Percentiles rank a stretch among this genome's conserved stretches.
These are phyloP conservation scores for Phytophthora tubulina DNA, from an alignment of 352 stramenopile species.

Conservation along the genomic window DNA sequence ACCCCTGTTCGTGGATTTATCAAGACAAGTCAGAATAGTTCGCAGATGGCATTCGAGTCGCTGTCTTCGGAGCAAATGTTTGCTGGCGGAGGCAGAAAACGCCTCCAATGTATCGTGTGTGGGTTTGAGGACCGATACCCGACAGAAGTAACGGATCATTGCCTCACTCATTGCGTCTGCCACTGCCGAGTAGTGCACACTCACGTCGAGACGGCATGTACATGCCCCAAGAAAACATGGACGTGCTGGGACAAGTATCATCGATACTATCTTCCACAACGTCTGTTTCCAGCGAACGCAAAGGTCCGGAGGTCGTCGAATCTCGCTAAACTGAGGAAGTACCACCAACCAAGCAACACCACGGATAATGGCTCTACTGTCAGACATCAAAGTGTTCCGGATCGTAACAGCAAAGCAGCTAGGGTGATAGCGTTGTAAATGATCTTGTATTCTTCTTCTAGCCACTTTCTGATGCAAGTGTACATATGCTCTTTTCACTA, in stretches of 20 bases:
- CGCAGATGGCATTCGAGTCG: background rate
- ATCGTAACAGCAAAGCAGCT: background rate
- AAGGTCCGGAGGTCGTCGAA: background rate
- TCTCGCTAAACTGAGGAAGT: background rate
- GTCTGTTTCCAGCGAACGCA: background rate
- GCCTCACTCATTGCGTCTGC: background rate
- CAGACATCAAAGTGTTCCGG: background rate
- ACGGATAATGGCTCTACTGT: background rate
- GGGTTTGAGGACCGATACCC: background rate
- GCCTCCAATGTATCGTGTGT: background rate
- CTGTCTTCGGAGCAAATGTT: background rate
- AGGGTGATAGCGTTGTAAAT: background rate
- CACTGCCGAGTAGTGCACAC: slow-evolving; percentile 2
- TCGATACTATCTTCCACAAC: background rate
- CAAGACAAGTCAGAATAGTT: background rate
- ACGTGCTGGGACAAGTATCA: slow-evolving; percentile 22
- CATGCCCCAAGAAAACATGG: background rate
- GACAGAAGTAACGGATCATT: slow-evolving; percentile 9
- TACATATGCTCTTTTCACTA: too few relatives aligned
- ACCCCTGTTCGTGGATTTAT: background rate
- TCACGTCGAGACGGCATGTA: background rate
- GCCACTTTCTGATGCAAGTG: too few relatives aligned
- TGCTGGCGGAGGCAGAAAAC: background rate
- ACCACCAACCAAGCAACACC: background rate
- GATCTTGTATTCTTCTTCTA: too few relatives aligned